phyloP scores from a whole-genome alignment of 345 rosid genomes.

The Trapa incisa region DNA sequence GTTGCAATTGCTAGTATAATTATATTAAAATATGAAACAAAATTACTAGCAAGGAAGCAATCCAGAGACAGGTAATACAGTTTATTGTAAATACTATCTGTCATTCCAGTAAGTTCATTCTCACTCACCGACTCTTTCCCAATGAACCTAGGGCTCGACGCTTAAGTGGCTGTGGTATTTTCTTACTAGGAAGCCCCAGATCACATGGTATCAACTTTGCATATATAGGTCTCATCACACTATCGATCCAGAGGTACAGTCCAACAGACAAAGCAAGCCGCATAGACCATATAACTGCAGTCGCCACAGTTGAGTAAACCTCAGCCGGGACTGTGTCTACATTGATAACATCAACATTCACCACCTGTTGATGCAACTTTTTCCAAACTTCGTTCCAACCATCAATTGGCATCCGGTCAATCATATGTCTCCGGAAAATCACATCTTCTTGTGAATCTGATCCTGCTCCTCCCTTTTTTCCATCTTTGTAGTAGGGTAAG shows the following conservation, averaged over 20 bases:
- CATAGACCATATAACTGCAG: slow-evolving; percentile 86
- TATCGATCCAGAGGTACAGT: slow-evolving; percentile 73
- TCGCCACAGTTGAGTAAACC: slow-evolving; percentile 69
- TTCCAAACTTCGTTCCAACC: slow-evolving; percentile 93
- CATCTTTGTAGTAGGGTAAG: slow-evolving; percentile 74
- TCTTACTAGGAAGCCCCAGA: slow-evolving; percentile 57
- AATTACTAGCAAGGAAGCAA: background rate
- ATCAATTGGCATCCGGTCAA: slow-evolving; percentile 89
- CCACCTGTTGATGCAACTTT: slow-evolving; percentile 83
- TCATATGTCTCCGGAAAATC: slow-evolving; percentile 68
- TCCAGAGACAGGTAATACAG: background rate
- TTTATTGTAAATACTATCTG: background rate
- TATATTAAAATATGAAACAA: background rate
- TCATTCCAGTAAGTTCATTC: slow-evolving; percentile 3
- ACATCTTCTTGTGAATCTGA: slow-evolving; percentile 44
- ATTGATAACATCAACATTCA: slow-evolving; percentile 68
- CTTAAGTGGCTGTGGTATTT: slow-evolving; percentile 45
- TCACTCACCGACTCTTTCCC: slow-evolving; percentile 80
- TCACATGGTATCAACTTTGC: slow-evolving; percentile 87
- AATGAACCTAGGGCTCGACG: slow-evolving; percentile 77
- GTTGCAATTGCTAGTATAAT: background rate
- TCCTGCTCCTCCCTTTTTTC: slow-evolving; percentile 24
- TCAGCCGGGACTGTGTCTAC: slow-evolving; percentile 72
- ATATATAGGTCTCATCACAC: slow-evolving; percentile 69
- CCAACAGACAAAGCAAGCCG: slow-evolving; percentile 71